Evolutionary conservation across 2,329 filamentous ascomycete genomes (phyloP), one percentile per base, ranked within the genome.

Genomic region (Calonectria ilicicola): DNA sequence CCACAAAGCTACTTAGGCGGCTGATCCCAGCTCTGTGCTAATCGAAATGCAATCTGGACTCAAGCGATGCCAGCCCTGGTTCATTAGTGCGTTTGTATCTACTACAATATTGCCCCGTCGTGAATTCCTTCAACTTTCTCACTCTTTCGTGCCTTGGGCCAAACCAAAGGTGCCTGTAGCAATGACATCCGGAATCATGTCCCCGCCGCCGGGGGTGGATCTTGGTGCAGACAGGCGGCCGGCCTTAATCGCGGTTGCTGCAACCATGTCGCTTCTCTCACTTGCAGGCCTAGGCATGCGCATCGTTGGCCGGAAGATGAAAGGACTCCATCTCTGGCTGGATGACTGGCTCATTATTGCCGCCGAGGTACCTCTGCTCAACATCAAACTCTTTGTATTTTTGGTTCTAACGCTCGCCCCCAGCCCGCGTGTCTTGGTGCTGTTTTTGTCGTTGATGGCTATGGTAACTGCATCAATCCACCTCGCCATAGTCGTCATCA

Each of bases 281-380:
- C 6, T 69, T 4, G 29, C 72, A 9, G 69, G 67, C 15, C 70
- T 80, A 12, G 58, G 19, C 2, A 69, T 79, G 26, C 75, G 79
- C 10, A 69, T 80, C 10, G 8, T 73, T 0, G 68, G 74, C 9
- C 78, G 77, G 19, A 71, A 49, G 8, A 71, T 80, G 14, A 77
- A 75, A 26, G 44, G 67, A 1, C 63, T 74, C 15, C 15, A 29
- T 4, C 66, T 80, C 0, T 80, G 79, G 79, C 44, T 72, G 56
- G 79, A 81, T 21, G 79, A 80, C 46, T 81, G 74, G 72, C 65
- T 81, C 47, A 77, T 80, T 19, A 51, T 78, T 17, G 60, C 69
- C 6, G 62, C 78, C 8, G n/a, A 80, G 72, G 79, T 80, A 72
- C 10, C 70, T 44, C 6, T 9, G 23, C 26, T 12, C 17, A 15